A percentile compares a stretch with the other conserved stretches of the same genome.
Conservation (phyloP, 2,329 filamentous ascomycete genomes). For the Exophiala spinifera region DNA sequence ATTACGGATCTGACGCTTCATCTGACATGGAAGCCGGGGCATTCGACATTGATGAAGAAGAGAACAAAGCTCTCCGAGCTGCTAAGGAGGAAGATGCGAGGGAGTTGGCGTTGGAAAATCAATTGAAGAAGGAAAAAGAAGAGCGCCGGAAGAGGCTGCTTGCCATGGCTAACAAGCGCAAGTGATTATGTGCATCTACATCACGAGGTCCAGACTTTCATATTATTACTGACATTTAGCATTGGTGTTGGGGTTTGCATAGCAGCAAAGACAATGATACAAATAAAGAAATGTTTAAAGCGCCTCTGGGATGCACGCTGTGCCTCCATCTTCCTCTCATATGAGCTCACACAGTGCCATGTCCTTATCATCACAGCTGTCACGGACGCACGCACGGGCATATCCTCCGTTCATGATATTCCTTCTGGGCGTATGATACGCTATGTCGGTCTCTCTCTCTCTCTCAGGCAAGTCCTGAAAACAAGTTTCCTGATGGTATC, state of each 20-base stretch:
- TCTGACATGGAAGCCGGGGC: slow-evolving; percentile 53
- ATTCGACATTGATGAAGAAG: slow-evolving; percentile 46
- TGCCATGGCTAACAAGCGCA: slow-evolving; percentile 34
- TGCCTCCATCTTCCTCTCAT: not conserved
- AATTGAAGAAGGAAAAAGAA: slow-evolving; percentile 46
- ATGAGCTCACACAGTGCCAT: too few relatives aligned
- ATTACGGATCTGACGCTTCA: slow-evolving; percentile 45
- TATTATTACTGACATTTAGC: slow-evolving; percentile 18
- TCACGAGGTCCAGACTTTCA: not conserved
- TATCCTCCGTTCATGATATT: too few relatives aligned
- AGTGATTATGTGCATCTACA: slow-evolving; percentile 9
- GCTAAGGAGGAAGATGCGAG: slow-evolving; percentile 48
- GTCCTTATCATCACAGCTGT: too few relatives aligned
- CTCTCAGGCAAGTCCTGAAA: too few relatives aligned
- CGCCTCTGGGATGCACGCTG: not conserved
- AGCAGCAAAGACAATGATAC: not conserved
- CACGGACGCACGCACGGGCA: too few relatives aligned
- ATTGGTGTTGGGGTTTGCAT: slow-evolving; percentile 22
- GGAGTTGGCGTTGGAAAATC: slow-evolving; percentile 42
- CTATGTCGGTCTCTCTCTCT: too few relatives aligned
- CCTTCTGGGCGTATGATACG: too few relatives aligned
- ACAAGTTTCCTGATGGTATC: too few relatives aligned
- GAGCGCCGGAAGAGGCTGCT: slow-evolving; percentile 44
- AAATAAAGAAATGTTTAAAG: too few relatives aligned
- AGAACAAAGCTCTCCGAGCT: slow-evolving; percentile 39